Base-by-base conservation (phyloP, 257 asterid genomes). In the Mitragyna speciosa region DNA sequence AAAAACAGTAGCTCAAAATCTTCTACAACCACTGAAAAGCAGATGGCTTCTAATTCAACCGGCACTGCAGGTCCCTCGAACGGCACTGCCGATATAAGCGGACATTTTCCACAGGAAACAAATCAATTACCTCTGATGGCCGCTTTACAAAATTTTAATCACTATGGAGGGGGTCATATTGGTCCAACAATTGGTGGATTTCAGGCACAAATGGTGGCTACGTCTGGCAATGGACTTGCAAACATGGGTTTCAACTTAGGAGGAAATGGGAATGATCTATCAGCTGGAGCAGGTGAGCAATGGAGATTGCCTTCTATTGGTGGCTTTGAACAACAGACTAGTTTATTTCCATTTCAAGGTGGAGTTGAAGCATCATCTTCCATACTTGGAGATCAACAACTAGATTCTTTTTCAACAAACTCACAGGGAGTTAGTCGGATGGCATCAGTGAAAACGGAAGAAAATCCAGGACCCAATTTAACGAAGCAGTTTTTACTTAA, bases 161-260 rank as follows among this genome's bases (percentile, higher is more conserved):
- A 80, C 26, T 83, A 82, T 54, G 84, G 79, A 0, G 87, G 83
- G 0, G 70, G 67, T 39, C 67, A 68, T n/a, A 30, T 73, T 26
- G 74, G 77, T 26, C 66, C 81, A 1, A 41, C 66, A 47, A 17
- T 72, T 47, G 78, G 83, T 14, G 86, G 86, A 63, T 83, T 83
- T 72, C 86, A 76, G 12, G 64, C 86, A 17, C 72, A 77, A 43
- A 36, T 78, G 80, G 73, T 81, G 68, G 47, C 80, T 47, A 30
- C 85, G 28, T 30, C 61, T 36, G 86, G 87, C 9, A 68, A 51
- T 31, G 76, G 77, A 12, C 77, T 85, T 26, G 49, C 80, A 12
- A 82, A 84, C 48, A 77, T 87, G 82, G 85, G 88, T 28, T 87
- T 87, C 49, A 86, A 79, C 47, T 66, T 83, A 24, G 89, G 78